Conservation (phyloP, 2,329 filamentous ascomycete genomes). For the Colletotrichum cuscutae region DNA sequence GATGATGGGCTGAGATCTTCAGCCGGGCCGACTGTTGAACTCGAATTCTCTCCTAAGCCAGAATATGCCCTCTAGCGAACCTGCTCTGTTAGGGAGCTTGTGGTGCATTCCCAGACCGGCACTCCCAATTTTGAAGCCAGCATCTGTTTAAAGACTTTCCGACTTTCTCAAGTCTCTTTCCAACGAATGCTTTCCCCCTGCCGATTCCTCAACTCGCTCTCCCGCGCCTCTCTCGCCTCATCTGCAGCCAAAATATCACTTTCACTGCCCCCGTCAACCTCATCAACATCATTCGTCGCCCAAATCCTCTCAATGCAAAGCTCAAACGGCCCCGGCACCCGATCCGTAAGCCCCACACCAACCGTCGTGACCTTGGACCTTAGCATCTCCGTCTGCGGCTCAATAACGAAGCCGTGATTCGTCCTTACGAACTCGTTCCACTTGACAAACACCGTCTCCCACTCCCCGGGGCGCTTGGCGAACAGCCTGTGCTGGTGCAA, state of each 20-base stretch:
- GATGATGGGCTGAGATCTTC: background rate
- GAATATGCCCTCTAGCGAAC: background rate
- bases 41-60: background rate
- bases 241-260: slow-evolving; percentile 23
- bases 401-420: slow-evolving; percentile 90
- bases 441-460: slow-evolving; percentile 94
- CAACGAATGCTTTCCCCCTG: slow-evolving; percentile 51
- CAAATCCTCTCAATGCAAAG: slow-evolving; percentile 87
- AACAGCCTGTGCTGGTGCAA: slow-evolving; percentile 94
- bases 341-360: slow-evolving; percentile 89
- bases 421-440: slow-evolving; percentile 96
- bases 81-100: background rate
- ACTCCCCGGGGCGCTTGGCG: slow-evolving; percentile 80
- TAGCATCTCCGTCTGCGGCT: slow-evolving; percentile 91
- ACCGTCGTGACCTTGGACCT: slow-evolving; percentile 86
- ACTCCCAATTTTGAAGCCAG: background rate
- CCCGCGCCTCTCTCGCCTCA: slow-evolving; percentile 25
- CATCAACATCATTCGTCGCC: slow-evolving; percentile 76
- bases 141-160: background rate
- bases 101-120: background rate
- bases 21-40: background rate
- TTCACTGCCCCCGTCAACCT: slow-evolving; percentile 36
- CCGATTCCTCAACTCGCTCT: slow-evolving; percentile 48
- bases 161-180: slow-evolving; percentile 28
- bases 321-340: slow-evolving; percentile 88